These are phyloP conservation scores for Sordariomycetes sp. DNA, from an alignment of 2,329 filamentous ascomycete genomes.

Conservation along the genomic window DNA sequence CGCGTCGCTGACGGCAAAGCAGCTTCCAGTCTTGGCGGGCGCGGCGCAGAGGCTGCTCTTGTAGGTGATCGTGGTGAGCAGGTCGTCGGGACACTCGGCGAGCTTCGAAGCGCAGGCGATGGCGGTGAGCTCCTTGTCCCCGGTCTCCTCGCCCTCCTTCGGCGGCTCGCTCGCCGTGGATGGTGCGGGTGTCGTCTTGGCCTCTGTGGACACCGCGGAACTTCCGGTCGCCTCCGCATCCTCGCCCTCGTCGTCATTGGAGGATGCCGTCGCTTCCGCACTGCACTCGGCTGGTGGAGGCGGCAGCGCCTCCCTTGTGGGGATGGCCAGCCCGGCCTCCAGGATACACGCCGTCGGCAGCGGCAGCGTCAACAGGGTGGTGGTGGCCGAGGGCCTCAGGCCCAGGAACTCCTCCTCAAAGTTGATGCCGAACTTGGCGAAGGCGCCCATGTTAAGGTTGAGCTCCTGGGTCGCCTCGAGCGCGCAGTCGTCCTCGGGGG, in stretches of 20 bases:
- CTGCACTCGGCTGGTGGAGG: neutral
- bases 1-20: slow-evolving; percentile 3
- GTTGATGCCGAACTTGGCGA: neutral
- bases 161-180: neutral
- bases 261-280: neutral
- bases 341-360: slow-evolving; percentile 1
- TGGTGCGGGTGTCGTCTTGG: neutral
- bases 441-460: slow-evolving; percentile 4
- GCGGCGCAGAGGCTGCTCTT: neutral
- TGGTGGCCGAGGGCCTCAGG: slow-evolving; percentile 1
- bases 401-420: slow-evolving; percentile 1
- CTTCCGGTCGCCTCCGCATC: neutral
- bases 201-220: neutral
- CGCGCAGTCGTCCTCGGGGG: neutral
- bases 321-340: neutral
- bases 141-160: neutral
- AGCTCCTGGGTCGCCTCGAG: slow-evolving; percentile 3
- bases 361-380: slow-evolving; percentile 1
- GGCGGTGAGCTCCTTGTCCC: neutral
- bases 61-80: slow-evolving; percentile 3
- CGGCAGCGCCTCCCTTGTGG: neutral
- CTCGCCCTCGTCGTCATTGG: neutral
- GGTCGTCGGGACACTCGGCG: neutral
- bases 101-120: neutral
- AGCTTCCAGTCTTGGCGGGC: neutral